phyloP scores from a whole-genome alignment of 768 basidiomycete genomes.

The Steccherinum ochraceum region DNA sequence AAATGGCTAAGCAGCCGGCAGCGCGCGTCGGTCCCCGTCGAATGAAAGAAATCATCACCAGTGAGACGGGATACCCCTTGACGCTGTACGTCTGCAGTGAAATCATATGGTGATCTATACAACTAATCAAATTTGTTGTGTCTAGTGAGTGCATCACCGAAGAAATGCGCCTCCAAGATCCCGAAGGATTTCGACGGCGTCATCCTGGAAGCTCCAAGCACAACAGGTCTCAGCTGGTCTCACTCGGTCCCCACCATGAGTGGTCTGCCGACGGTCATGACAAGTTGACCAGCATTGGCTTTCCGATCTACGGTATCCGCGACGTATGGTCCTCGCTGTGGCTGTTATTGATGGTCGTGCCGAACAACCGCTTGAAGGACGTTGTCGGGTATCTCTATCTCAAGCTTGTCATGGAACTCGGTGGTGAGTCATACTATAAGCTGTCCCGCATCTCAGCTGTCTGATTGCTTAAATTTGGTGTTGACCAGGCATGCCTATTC shows the following conservation, averaged over 20 bases:
- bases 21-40: background rate
- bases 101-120: background rate
- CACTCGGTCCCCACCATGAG: constrained; percentile 29
- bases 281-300: constrained; percentile 33
- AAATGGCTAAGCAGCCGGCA: background rate
- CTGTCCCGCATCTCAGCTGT: background rate
- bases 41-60: background rate
- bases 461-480: constrained; percentile 10
- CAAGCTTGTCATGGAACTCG: constrained; percentile 20
- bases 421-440: constrained; percentile 12
- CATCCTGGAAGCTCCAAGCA: constrained; percentile 23
- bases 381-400: constrained; percentile 29
- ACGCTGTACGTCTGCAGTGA: background rate
- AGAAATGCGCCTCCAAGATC: constrained; percentile 26
- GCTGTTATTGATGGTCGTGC: constrained; percentile 31
- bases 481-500: constrained; percentile 28
- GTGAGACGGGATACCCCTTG: background rate
- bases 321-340: constrained; percentile 27
- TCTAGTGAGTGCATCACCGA: constrained; percentile 3
- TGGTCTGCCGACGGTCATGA: constrained; percentile 36
- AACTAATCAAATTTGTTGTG: background rate
- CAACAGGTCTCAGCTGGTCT: constrained; percentile 19
- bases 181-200: constrained; percentile 22
- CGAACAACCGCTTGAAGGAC: constrained; percentile 26
- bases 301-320: constrained; percentile 30